Evolutionary conservation across 129 eudicot species (phyloP).

Genomic region (Flaveria robusta): DNA sequence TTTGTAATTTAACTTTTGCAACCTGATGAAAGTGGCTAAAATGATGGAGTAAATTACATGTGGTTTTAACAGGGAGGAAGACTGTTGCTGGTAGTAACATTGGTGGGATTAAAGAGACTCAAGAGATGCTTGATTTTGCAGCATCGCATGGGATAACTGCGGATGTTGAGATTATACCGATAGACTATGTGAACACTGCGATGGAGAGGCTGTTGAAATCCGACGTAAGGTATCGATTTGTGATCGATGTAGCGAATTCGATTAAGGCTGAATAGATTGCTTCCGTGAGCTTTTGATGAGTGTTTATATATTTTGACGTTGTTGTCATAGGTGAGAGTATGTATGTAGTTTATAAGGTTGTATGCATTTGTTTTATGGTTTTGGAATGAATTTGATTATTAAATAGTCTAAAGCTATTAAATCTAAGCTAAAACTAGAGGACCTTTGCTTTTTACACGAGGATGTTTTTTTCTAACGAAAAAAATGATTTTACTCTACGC

Average conservation of each 20-base stretch:
- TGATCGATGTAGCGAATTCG: constrained; percentile 53
- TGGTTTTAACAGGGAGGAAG: constrained; percentile 42
- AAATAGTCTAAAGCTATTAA: background rate
- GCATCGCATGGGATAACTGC: constrained; percentile 50
- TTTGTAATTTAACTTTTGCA: background rate
- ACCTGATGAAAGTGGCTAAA: background rate
- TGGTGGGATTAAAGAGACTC: constrained; percentile 64
- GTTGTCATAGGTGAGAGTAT: background rate
- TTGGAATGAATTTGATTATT: constrained; percentile 9
- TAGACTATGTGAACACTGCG: constrained; percentile 59
- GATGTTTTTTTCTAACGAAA: no score
- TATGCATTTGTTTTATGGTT: constrained; percentile 15
- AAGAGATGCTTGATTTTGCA: constrained; percentile 67
- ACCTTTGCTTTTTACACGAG: no score
- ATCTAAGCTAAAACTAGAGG: no score
- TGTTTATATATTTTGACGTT: background rate
- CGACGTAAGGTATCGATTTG: constrained; percentile 59
- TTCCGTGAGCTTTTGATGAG: constrained; percentile 11
- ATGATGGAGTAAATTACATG: background rate
- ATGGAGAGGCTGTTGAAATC: constrained; percentile 56
- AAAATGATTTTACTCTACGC: no score
- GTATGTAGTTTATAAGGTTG: constrained; percentile 11
- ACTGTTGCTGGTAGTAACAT: constrained; percentile 38
- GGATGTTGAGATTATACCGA: constrained; percentile 49
- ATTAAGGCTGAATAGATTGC: constrained; percentile 25